phyloP scores from a whole-genome alignment of 177 flowering plant genomes.

The Telopea speciosissima region DNA sequence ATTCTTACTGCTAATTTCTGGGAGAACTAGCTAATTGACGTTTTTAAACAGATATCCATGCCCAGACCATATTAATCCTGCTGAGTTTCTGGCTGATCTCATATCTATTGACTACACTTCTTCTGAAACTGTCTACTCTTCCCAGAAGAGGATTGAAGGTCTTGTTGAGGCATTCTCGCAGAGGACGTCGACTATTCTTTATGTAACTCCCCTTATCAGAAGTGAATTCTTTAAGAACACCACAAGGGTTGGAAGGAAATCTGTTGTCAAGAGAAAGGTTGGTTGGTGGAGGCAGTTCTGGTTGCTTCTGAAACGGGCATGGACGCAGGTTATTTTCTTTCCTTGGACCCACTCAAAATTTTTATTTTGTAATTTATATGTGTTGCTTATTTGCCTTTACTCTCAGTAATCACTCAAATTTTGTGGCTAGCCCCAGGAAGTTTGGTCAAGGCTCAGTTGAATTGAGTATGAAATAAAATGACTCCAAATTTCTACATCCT shows the following conservation, averaged over 20 bases:
- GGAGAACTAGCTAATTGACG: constrained; percentile 8
- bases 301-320: constrained; percentile 88
- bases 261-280: constrained; percentile 39
- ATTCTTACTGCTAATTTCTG: not conserved
- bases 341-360: not conserved
- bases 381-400: no score
- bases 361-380: not conserved
- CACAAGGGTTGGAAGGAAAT: constrained; percentile 25
- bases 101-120: constrained; percentile 93
- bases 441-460: no score
- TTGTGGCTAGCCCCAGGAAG: no score
- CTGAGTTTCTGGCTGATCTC: constrained; percentile 96
- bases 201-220: constrained; percentile 49
- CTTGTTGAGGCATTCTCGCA: constrained; percentile 70
- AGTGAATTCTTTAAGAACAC: constrained; percentile 17
- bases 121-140: constrained; percentile 61
- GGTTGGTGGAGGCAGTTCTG: constrained; percentile 93
- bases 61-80: constrained; percentile 94
- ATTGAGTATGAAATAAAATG: no score
- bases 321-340: constrained; percentile 78
- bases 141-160: constrained; percentile 79
- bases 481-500: not conserved
- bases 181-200: constrained; percentile 39
- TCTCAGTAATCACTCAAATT: no score
- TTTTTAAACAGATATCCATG: constrained; percentile 59